These are phyloP conservation scores for Phytopythium litorale DNA, from an alignment of 352 stramenopile genomes.

Conservation along the genomic window DNA sequence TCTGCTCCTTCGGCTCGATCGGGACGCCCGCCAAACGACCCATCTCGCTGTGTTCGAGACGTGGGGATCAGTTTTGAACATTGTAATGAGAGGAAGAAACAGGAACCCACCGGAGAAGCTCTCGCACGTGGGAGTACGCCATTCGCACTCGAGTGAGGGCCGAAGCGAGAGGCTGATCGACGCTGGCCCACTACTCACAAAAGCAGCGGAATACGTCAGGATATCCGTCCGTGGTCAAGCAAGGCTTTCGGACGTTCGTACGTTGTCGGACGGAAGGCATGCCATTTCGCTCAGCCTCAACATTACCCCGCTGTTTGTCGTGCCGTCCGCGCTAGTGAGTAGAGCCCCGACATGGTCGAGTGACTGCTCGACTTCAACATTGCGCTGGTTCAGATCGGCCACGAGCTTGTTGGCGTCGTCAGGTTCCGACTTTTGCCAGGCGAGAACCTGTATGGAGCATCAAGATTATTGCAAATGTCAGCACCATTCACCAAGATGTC, in stretches of 20 bases:
- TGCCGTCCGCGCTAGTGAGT: background rate
- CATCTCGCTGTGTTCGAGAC: conserved; percentile 60
- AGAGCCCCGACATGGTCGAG: conserved; percentile 14
- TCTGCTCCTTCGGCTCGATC: conserved; percentile 93
- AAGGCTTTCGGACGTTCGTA: background rate
- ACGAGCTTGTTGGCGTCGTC: conserved; percentile 16
- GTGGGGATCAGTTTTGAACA: background rate
- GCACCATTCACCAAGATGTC: background rate
- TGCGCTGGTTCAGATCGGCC: conserved; percentile 10
- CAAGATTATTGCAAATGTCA: background rate
- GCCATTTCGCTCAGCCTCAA: background rate
- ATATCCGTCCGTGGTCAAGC: background rate
- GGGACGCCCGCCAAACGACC: conserved; percentile 85
- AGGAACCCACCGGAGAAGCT: conserved; percentile 62
- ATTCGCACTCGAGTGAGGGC: conserved; percentile 55
- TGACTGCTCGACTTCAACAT: conserved; percentile 16
- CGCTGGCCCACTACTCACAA: conserved; percentile 33
- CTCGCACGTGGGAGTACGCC: conserved; percentile 76
- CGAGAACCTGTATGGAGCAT: conserved; percentile 17
- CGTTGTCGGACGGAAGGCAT: background rate
- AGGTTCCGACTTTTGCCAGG: conserved; percentile 20
- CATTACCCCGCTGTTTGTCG: background rate
- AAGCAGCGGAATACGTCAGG: background rate
- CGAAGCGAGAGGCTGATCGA: conserved; percentile 28
- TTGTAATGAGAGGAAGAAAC: background rate